Conservation (phyloP, 305 asterid species). For the Fraxinus xanthoxyloides region DNA sequence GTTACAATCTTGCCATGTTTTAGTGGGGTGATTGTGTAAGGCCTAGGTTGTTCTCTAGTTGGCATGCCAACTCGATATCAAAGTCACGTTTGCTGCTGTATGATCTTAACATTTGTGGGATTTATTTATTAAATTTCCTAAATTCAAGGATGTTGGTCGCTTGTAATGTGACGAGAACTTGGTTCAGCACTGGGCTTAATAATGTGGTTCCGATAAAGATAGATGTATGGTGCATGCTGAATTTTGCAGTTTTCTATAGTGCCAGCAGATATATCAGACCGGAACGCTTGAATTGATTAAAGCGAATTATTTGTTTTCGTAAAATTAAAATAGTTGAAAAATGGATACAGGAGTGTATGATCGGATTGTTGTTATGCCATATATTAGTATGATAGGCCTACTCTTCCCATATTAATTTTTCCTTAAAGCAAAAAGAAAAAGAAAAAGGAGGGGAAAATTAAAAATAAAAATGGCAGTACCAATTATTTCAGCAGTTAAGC, state of each 20-base stretch:
- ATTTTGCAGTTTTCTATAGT: neutral
- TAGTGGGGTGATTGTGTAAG: constrained; percentile 21
- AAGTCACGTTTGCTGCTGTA: constrained; percentile 28
- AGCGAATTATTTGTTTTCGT: neutral
- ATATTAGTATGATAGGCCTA: too few species aligned
- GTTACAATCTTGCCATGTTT: constrained; percentile 27
- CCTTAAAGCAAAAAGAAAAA: too few species aligned
- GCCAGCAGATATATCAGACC: neutral
- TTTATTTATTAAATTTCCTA: constrained; percentile 17
- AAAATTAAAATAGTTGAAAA: too few species aligned
- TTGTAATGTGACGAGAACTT: neutral
- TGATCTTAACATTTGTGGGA: constrained; percentile 28
- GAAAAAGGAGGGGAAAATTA: too few species aligned
- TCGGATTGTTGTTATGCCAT: too few species aligned
- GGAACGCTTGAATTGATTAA: too few species aligned
- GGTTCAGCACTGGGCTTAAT: constrained; percentile 12
- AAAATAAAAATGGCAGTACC: too few species aligned
- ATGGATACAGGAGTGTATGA: too few species aligned
- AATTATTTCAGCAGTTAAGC: too few species aligned
- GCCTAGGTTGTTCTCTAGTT: constrained; percentile 27
- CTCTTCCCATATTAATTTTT: too few species aligned
- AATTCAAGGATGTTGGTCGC: neutral
- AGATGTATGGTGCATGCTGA: neutral
- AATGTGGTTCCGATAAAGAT: neutral
- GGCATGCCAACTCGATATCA: constrained; percentile 20